These are phyloP conservation scores for Exophiala dermatitidis DNA, from an alignment of 2,329 filamentous ascomycete species.

Conservation along the genomic window DNA sequence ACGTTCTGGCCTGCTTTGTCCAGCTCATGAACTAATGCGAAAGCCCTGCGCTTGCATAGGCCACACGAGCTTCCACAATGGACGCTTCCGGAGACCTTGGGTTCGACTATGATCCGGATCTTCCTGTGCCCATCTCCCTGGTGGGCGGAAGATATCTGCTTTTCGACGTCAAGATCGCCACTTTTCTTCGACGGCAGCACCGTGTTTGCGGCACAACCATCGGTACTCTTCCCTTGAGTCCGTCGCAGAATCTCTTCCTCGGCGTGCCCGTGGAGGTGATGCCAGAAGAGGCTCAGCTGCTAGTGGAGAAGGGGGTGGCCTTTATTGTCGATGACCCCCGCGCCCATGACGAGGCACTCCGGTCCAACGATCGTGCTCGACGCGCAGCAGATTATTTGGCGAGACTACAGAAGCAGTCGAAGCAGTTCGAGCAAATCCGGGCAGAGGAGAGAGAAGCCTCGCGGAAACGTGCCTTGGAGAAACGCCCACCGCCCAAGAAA, in stretches of 20 bases:
- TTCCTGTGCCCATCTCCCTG: conserved; percentile 70
- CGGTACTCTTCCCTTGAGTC: conserved; percentile 82
- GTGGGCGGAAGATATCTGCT: conserved; percentile 77
- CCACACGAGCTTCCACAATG: conserved; percentile 3
- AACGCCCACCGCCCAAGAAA: conserved; percentile 35
- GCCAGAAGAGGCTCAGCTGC: conserved; percentile 76
- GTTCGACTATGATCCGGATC: conserved; percentile 33
- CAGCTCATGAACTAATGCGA: conserved; percentile 28
- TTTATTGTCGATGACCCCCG: conserved; percentile 73
- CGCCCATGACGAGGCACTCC: conserved; percentile 60
- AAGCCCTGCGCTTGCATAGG: conserved; percentile 13
- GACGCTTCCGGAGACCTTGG: conserved; percentile 12
- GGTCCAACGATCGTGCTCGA: conserved; percentile 50
- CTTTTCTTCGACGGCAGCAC: conserved; percentile 68
- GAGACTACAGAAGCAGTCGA: conserved; percentile 49
- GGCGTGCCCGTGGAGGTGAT: conserved; percentile 83
- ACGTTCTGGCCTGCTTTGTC: neutral
- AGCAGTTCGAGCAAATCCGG: conserved; percentile 43
- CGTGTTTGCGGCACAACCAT: conserved; percentile 80
- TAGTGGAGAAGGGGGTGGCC: conserved; percentile 69
- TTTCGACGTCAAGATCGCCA: conserved; percentile 76
- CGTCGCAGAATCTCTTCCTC: conserved; percentile 90
- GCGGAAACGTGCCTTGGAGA: conserved; percentile 46
- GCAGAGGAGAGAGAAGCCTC: conserved; percentile 44
- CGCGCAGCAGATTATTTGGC: conserved; percentile 56